Percentiles rank a stretch among this genome's conserved stretches.
Conservation (phyloP, 2,329 filamentous ascomycete genomes). For the Colletotrichum coccodes region DNA sequence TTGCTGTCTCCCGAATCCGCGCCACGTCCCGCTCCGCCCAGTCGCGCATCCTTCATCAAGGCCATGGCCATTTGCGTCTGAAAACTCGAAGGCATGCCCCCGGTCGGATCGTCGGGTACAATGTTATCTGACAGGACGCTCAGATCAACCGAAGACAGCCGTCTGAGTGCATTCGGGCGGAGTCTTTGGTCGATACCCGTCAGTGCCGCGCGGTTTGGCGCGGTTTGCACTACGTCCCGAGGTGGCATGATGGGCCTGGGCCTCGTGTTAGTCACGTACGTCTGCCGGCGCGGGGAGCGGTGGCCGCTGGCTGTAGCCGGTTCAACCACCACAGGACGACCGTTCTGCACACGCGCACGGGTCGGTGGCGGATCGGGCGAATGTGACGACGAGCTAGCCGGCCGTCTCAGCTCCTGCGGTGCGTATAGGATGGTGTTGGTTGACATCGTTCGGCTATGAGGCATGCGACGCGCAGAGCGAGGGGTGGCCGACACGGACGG, state of each 20-base stretch:
- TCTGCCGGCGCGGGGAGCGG: constrained; percentile 59
- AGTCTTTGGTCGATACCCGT: constrained; percentile 59
- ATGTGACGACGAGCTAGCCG: constrained; percentile 52
- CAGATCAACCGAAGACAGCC: constrained; percentile 74
- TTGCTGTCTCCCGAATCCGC: constrained; percentile 61
- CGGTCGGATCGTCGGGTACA: constrained; percentile 69
- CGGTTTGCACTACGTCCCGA: constrained; percentile 63
- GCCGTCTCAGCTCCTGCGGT: constrained; percentile 61
- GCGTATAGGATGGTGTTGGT: constrained; percentile 88
- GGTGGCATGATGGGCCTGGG: constrained; percentile 67
- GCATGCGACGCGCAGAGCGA: constrained; percentile 48
- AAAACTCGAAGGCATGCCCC: constrained; percentile 78
- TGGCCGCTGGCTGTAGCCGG: constrained; percentile 49
- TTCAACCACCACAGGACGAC: constrained; percentile 40
- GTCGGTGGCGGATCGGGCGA: constrained; percentile 47
- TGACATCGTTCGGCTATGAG: constrained; percentile 80
- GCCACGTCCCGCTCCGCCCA: constrained; percentile 54
- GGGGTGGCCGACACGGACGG: constrained; percentile 42
- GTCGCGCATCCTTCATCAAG: constrained; percentile 65
- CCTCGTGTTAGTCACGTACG: constrained; percentile 56
- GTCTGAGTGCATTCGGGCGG: constrained; percentile 49
- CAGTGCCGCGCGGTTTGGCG: constrained; percentile 65
- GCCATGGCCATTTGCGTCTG: constrained; percentile 84
- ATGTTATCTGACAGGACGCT: constrained; percentile 80
- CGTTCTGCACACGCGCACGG: constrained; percentile 41